These are phyloP conservation scores for Penicillium oxalicum DNA, from an alignment of 2,329 filamentous ascomycete species.

Conservation along the genomic window DNA sequence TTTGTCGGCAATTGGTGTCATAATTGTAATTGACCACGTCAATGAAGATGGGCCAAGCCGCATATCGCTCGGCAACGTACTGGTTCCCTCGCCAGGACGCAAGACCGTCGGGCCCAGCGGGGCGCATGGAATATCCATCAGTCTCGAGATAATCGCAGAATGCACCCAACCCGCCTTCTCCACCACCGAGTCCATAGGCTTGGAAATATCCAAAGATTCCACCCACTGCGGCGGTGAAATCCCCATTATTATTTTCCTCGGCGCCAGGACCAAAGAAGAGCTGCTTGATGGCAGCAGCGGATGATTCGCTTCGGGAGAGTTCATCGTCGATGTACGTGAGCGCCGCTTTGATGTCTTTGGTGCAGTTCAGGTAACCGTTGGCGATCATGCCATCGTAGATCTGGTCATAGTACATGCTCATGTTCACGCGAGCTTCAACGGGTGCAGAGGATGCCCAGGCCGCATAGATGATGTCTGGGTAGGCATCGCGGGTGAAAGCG, in stretches of 20 bases:
- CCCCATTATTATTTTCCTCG: slow-evolving; percentile 42
- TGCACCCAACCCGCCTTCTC: slow-evolving; percentile 27
- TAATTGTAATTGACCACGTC: slow-evolving; percentile 36
- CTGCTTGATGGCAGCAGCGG: slow-evolving; percentile 40
- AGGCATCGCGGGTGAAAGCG: slow-evolving; percentile 40
- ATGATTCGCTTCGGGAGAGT: slow-evolving; percentile 31
- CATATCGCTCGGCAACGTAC: slow-evolving; percentile 39
- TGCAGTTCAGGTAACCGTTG: slow-evolving; percentile 48
- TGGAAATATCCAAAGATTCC: slow-evolving; percentile 42
- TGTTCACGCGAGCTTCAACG: slow-evolving; percentile 45
- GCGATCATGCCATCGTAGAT: slow-evolving; percentile 44
- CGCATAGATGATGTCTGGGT: slow-evolving; percentile 39
- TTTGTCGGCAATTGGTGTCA: slow-evolving; percentile 38
- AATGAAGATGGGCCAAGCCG: slow-evolving; percentile 35
- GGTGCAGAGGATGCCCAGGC: slow-evolving; percentile 40
- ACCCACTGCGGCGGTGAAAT: slow-evolving; percentile 42
- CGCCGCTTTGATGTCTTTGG: slow-evolving; percentile 45
- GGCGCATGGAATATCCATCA: slow-evolving; percentile 32
- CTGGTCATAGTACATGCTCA: slow-evolving; percentile 49
- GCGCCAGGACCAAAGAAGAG: slow-evolving; percentile 45
- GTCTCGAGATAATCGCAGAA: slow-evolving; percentile 47
- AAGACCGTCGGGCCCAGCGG: slow-evolving; percentile 38
- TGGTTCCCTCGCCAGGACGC: slow-evolving; percentile 38
- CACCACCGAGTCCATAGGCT: slow-evolving; percentile 38
- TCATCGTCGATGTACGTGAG: slow-evolving; percentile 46